Conservation (phyloP, 1,284 basidiomycete genomes). For the Phellopilus nigrolimitatus region DNA sequence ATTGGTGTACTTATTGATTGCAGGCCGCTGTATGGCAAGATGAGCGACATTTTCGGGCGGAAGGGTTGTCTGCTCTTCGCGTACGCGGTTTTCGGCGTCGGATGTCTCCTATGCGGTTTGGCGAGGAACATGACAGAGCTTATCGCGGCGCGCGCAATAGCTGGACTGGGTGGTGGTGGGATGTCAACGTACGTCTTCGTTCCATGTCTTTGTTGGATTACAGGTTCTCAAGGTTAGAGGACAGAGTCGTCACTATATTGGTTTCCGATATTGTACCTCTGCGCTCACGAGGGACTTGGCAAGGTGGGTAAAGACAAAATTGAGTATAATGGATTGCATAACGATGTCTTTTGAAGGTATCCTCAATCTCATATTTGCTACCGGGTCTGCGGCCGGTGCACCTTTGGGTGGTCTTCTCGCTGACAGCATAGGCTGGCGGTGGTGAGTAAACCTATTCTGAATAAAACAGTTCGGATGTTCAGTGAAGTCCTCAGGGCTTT, state of each 20-base stretch:
- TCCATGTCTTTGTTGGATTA: neutral
- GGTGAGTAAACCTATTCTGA: conserved; percentile 28
- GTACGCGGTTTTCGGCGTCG: conserved; percentile 50
- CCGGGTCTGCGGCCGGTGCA: conserved; percentile 51
- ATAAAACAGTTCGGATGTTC: neutral
- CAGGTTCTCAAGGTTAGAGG: neutral
- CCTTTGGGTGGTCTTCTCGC: conserved; percentile 55
- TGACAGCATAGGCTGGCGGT: conserved; percentile 62
- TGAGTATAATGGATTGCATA: neutral
- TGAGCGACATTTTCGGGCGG: conserved; percentile 63
- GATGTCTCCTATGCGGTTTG: conserved; percentile 49
- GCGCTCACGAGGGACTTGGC: conserved; percentile 56
- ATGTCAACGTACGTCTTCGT: conserved; percentile 51
- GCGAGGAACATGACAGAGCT: conserved; percentile 52
- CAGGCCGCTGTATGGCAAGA: conserved; percentile 59
- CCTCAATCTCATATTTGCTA: conserved; percentile 52
- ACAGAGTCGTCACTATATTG: conserved; percentile 56
- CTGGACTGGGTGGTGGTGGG: conserved; percentile 61
- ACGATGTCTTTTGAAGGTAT: conserved; percentile 33
- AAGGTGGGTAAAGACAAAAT: conserved; percentile 36
- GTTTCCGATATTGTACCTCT: conserved; percentile 59
- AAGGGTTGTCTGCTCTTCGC: conserved; percentile 54
- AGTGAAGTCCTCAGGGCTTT: conserved; percentile 42
- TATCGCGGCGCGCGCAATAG: conserved; percentile 49
- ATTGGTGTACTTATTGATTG: neutral